Evolutionary conservation across 2,329 filamentous ascomycete species (phyloP).

Genomic region (Beauveria pseudobassiana): DNA sequence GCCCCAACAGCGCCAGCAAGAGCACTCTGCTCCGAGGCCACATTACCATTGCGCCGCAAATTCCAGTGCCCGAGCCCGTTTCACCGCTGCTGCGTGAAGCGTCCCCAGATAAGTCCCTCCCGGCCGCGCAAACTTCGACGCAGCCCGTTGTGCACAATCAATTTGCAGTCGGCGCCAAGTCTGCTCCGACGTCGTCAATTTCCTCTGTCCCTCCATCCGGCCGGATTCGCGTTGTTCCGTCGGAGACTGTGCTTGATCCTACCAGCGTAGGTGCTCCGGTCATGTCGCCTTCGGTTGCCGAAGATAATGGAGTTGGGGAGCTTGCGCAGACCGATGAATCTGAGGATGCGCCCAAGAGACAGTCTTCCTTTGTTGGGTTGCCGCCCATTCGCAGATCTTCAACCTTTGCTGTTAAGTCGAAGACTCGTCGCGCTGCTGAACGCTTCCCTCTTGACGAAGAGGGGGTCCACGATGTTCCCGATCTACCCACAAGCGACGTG

Average conservation of each 20-base stretch:
- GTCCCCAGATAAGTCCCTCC: background rate
- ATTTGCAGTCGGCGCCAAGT: background rate
- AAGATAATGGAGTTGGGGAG: slow-evolving; percentile 9
- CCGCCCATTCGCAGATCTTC: slow-evolving; percentile 53
- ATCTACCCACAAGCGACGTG: background rate
- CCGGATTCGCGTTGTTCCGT: slow-evolving; percentile 19
- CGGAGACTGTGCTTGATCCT: slow-evolving; percentile 2
- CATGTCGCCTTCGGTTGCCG: background rate
- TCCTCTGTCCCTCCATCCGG: background rate
- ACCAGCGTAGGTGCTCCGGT: background rate
- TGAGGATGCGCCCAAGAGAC: slow-evolving; percentile 29
- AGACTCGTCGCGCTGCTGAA: slow-evolving; percentile 26
- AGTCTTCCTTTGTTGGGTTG: slow-evolving; percentile 47
- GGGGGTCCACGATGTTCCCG: slow-evolving; percentile 2
- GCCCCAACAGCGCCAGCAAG: slow-evolving; percentile 6
- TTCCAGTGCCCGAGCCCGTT: slow-evolving; percentile 23
- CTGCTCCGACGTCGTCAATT: background rate
- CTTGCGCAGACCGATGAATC: slow-evolving; percentile 13
- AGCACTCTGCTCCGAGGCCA: background rate
- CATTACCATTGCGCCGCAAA: slow-evolving; percentile 14
- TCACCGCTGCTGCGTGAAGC: slow-evolving; percentile 24
- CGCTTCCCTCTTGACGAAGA: slow-evolving; percentile 27
- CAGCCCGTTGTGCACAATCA: background rate
- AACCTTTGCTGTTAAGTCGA: slow-evolving; percentile 40
- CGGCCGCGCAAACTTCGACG: background rate